A percentile compares a stretch with the other conserved stretches of the same genome.
phyloP scores from a whole-genome alignment of 2,329 filamentous ascomycete genomes.

The Trichoderma aggressivum region DNA sequence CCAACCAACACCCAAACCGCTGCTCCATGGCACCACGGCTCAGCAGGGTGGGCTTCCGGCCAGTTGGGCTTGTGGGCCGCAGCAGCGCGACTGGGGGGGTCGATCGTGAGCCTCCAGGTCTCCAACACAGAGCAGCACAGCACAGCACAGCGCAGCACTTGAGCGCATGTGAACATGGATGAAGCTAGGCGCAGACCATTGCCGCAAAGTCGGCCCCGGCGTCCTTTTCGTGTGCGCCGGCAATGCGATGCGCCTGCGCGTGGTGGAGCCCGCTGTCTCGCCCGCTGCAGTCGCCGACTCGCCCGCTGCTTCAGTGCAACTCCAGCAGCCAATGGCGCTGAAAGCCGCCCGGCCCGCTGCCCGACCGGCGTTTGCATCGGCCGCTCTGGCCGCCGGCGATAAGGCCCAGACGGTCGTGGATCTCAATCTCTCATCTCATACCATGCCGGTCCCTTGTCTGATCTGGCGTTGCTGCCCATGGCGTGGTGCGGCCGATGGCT shows the following conservation, averaged over 20 bases:
- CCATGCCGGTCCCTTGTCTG: slow-evolving; percentile 5
- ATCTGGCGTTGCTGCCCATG: background rate
- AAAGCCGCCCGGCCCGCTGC: slow-evolving; percentile 8
- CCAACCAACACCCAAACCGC: background rate
- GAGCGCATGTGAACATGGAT: background rate
- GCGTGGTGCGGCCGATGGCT: slow-evolving; percentile 1
- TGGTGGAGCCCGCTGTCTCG: slow-evolving; percentile 7
- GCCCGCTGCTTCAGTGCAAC: slow-evolving; percentile 3
- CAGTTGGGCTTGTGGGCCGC: slow-evolving; percentile 2
- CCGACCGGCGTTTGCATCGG: slow-evolving; percentile 18
- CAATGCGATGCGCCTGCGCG: slow-evolving; percentile 2
- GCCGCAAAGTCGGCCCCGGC: background rate
- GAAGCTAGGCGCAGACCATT: background rate
- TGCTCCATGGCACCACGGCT: background rate
- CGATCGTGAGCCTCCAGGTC: background rate
- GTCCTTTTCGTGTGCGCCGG: background rate
- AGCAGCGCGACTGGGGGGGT: background rate
- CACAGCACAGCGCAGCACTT: too few relatives aligned
- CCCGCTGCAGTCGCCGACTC: background rate
- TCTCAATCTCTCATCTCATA: slow-evolving; percentile 18
- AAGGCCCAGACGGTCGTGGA: slow-evolving; percentile 10
- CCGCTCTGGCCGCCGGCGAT: slow-evolving; percentile 20
- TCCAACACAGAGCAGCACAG: background rate
- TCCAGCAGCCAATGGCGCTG: slow-evolving; percentile 9
- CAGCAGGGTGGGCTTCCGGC: slow-evolving; percentile 1